These are phyloP conservation scores for Trichoderma koningiopsis DNA, from an alignment of 2,329 filamentous ascomycete genomes.

Conservation along the genomic window DNA sequence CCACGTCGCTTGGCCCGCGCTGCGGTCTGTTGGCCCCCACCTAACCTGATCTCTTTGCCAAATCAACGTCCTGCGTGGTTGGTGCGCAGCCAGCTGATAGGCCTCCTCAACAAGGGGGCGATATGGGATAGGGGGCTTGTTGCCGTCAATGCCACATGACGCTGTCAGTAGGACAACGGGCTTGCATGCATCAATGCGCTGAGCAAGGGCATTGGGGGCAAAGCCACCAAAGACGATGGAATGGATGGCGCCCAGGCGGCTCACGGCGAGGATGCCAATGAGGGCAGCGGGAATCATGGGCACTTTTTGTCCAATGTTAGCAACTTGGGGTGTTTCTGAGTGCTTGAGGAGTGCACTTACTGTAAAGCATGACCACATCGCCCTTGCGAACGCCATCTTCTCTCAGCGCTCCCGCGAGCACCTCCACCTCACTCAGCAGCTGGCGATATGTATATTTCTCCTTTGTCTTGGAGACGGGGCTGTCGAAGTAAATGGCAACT, in stretches of 20 bases:
- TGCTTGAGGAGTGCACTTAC: constrained; percentile 47
- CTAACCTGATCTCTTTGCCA: constrained; percentile 80
- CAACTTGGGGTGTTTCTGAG: not conserved
- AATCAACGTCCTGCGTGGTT: constrained; percentile 72
- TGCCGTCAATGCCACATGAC: constrained; percentile 88
- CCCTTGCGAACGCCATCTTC: constrained; percentile 82
- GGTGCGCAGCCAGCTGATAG: constrained; percentile 65
- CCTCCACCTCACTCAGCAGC: constrained; percentile 78
- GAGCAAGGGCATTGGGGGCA: constrained; percentile 75
- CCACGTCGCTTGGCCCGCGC: constrained; percentile 77
- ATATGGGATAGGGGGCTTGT: constrained; percentile 78
- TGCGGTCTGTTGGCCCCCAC: constrained; percentile 70
- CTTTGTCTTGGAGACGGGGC: constrained; percentile 75
- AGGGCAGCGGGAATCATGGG: constrained; percentile 91
- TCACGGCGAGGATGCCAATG: constrained; percentile 81
- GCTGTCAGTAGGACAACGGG: constrained; percentile 81
- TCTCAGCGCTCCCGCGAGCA: constrained; percentile 76
- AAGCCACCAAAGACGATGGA: constrained; percentile 94
- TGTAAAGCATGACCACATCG: constrained; percentile 89
- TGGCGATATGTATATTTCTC: constrained; percentile 73
- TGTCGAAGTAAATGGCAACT: constrained; percentile 84
- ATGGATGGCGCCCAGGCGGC: constrained; percentile 83
- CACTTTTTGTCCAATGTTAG: constrained; percentile 56
- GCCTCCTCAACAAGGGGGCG: constrained; percentile 75
- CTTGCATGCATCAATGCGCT: constrained; percentile 81